Evolutionary conservation across 177 flowering plant genomes (phyloP).

Genomic region (Vitis hybrid): DNA sequence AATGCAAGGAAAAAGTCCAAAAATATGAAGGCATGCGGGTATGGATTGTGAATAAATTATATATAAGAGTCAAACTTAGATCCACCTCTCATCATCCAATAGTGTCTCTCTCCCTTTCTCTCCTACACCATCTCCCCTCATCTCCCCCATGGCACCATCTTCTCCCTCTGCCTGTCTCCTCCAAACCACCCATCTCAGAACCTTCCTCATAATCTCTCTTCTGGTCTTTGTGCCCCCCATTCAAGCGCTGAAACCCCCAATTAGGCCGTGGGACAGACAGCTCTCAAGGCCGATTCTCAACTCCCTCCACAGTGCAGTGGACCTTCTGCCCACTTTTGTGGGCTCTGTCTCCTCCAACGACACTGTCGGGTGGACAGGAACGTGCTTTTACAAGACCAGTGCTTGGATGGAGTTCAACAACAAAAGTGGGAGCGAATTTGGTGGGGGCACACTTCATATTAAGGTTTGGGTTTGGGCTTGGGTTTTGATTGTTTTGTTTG

Average conservation of each 20-base stretch:
- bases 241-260: constrained; percentile 35
- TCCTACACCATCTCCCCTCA: not conserved
- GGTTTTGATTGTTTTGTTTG: not conserved
- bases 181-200: too few species aligned
- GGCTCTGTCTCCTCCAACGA: constrained; percentile 61
- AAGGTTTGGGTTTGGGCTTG: constrained; percentile 42
- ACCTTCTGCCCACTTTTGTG: constrained; percentile 78
- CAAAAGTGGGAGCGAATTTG: constrained; percentile 62
- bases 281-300: constrained; percentile 80
- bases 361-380: constrained; percentile 76
- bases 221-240: not conserved
- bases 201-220: not conserved
- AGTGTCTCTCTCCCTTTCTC: constrained; percentile 5
- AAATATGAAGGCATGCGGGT: too few species aligned
- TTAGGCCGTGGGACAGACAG: constrained; percentile 57
- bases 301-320: constrained; percentile 54
- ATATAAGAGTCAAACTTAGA: not conserved
- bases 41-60: too few species aligned
- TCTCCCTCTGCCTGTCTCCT: not conserved
- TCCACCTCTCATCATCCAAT: not conserved
- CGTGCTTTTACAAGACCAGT: constrained; percentile 74
- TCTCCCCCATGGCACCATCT: constrained; percentile 11
- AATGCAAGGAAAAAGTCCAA: too few species aligned
- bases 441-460: constrained; percentile 94
- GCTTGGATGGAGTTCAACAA: constrained; percentile 95